A percentile compares a stretch with the other conserved stretches of the same genome.
Conservation (phyloP, 2,329 filamentous ascomycete genomes). For the Fusarium coicis region DNA sequence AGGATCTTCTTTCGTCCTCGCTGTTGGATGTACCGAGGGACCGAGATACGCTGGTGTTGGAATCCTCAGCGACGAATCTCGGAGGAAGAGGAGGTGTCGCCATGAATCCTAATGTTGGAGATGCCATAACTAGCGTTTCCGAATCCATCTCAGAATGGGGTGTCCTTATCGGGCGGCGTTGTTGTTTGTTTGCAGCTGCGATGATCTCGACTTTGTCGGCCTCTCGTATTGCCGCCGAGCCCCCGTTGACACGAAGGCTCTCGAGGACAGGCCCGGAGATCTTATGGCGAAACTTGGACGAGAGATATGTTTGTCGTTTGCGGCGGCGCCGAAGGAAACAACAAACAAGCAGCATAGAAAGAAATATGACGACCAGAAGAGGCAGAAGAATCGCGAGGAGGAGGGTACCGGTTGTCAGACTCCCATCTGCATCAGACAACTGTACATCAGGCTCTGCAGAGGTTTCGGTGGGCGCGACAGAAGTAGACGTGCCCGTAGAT, state of each 20-base stretch:
- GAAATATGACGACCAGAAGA: slow-evolving; percentile 50
- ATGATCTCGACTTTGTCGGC: slow-evolving; percentile 25
- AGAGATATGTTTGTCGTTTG: slow-evolving; percentile 43
- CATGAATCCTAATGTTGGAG: slow-evolving; percentile 42
- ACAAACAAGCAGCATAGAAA: slow-evolving; percentile 49
- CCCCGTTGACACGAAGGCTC: slow-evolving; percentile 44
- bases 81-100: slow-evolving; percentile 41
- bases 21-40: slow-evolving; percentile 35
- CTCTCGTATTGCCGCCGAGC: slow-evolving; percentile 39
- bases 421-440: slow-evolving; percentile 28
- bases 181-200: slow-evolving; percentile 9
- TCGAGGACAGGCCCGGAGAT: slow-evolving; percentile 48
- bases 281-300: slow-evolving; percentile 47
- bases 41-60: slow-evolving; percentile 32
- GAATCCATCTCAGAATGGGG: slow-evolving; percentile 43
- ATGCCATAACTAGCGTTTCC: slow-evolving; percentile 38
- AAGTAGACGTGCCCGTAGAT: slow-evolving; percentile 36
- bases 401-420: slow-evolving; percentile 49
- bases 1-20: slow-evolving; percentile 47
- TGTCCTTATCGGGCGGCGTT: slow-evolving; percentile 26
- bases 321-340: slow-evolving; percentile 48
- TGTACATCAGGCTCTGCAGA: slow-evolving; percentile 26
- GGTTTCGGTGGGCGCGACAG: slow-evolving; percentile 33
- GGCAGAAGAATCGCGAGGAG: slow-evolving; percentile 59
- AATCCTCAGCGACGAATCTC: slow-evolving; percentile 40